Percentiles rank a stretch among this genome's conserved stretches.
Evolutionary conservation across 2,329 filamentous ascomycete genomes (phyloP).

Genomic region (Alternaria arborescens): DNA sequence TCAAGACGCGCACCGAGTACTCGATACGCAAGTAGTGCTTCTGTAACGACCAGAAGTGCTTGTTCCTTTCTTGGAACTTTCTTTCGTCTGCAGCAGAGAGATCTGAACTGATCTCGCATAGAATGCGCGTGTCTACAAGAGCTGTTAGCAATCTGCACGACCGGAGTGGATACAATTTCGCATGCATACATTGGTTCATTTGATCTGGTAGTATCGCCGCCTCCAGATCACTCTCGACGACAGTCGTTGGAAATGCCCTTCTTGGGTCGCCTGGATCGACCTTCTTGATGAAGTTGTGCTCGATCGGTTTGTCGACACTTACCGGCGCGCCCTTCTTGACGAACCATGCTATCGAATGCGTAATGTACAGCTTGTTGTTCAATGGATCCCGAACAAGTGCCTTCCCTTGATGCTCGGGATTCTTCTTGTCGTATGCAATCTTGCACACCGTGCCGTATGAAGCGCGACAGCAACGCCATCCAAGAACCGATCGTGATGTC

Average conservation of each 20-base stretch:
- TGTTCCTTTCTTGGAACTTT: conserved; percentile 49
- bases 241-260: conserved; percentile 43
- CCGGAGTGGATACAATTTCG: background rate
- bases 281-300: conserved; percentile 47
- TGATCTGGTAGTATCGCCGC: conserved; percentile 34
- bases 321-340: conserved; percentile 48
- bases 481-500: conserved; percentile 55
- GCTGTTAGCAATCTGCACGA: background rate
- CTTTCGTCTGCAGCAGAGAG: conserved; percentile 41
- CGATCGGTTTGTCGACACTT: conserved; percentile 43
- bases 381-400: conserved; percentile 38
- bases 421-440: conserved; percentile 46
- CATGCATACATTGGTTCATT: conserved; percentile 37
- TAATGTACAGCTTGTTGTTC: conserved; percentile 48
- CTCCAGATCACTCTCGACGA: conserved; percentile 42
- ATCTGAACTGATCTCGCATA: conserved; percentile 50
- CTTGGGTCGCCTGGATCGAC: conserved; percentile 43
- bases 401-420: conserved; percentile 42
- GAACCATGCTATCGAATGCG: conserved; percentile 51
- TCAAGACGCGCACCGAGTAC: conserved; percentile 49
- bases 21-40: conserved; percentile 48
- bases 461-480: conserved; percentile 50
- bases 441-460: conserved; percentile 52
- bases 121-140: conserved; percentile 35
- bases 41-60: conserved; percentile 47